phyloP scores from a whole-genome alignment of 257 asterid species.

The Parsonsia alboflavescens region DNA sequence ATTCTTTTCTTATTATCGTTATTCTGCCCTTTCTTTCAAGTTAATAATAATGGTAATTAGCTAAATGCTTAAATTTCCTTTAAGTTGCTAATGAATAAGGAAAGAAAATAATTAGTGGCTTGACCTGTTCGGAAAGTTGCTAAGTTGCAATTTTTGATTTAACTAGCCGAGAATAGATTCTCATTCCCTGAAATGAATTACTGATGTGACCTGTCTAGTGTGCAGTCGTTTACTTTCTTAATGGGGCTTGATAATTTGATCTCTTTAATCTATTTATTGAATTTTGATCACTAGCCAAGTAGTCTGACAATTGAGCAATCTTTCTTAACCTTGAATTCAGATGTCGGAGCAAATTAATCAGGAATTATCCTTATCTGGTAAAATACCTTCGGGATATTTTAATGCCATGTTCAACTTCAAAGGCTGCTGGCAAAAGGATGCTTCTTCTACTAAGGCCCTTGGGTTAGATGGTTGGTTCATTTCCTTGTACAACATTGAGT shows the following conservation, averaged over 20 bases:
- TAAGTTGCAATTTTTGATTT: not conserved
- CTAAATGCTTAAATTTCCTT: not conserved
- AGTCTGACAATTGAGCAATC: not conserved
- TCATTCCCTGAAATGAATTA: not conserved
- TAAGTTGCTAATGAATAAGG: not conserved
- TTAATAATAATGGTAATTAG: not conserved
- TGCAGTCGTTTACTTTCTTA: no score
- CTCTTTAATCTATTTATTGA: not conserved
- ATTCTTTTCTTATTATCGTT: not conserved
- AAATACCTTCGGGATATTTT: constrained; percentile 84
- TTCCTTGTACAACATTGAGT: constrained; percentile 71
- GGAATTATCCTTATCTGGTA: constrained; percentile 70
- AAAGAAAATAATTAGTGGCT: not conserved
- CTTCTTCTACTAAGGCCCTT: constrained; percentile 66
- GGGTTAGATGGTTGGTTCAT: constrained; percentile 94
- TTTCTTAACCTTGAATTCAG: constrained; percentile 31
- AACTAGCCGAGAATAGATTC: not conserved
- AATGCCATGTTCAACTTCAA: constrained; percentile 80
- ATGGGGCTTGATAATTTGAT: not conserved
- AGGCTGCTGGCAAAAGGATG: constrained; percentile 93
- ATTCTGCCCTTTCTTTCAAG: not conserved
- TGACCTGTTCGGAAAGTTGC: not conserved
- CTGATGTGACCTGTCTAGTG: no score
- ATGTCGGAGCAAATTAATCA: constrained; percentile 85
- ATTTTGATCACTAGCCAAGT: no score